Base-by-base conservation (phyloP, 306 rosid genomes). In the Mucuna pruriens region DNA sequence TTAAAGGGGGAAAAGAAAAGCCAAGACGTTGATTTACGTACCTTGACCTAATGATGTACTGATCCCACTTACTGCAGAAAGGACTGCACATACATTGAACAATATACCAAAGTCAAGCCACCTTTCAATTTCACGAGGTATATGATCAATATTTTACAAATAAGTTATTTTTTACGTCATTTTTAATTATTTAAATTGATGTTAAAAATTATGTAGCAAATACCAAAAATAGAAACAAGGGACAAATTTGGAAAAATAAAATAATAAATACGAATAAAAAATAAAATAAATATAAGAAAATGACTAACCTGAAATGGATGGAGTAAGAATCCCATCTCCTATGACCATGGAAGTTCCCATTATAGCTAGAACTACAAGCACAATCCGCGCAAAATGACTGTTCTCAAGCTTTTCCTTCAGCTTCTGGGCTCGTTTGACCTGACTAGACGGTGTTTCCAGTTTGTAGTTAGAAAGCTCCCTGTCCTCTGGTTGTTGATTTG, bases 291-390 rank as follows among this genome's bases (percentile, higher is more conserved):
- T 17, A 26, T 80, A 9, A n/a, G n/a, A n/a, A 0, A 42, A 7
- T 12, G 29, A n/a, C 11, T 23, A 33, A 89, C 97, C 97, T 66
- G 98, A 92, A 67, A 92, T 94, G 25, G 87, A 84, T 15, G 98
- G 98, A 72, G 97, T 93, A 19, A 93, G 96, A 87, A 91, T 74
- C 6, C 97, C 97, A 33, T 93, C 97, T 78, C 97, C 95, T 15
- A 92, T 92, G 20, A 89, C 97, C 97, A 91, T 89, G 36, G 94
- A 79, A 78, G 97, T 92, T 34, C 94, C 95, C 84, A 83, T 55
- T 71, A 89, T 81, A 71, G 97, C 82, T 22, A 90, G 51, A 49
- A 88, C 55, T 36, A 92, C 39, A 36, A 92, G 91, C 23, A 78
- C 2, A 76, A 85, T 23, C 42, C 84, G 31, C 0, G 87, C 87